Evolutionary conservation across 164 flowering plant genomes (phyloP).

Genomic region (Platanus orientalis): DNA sequence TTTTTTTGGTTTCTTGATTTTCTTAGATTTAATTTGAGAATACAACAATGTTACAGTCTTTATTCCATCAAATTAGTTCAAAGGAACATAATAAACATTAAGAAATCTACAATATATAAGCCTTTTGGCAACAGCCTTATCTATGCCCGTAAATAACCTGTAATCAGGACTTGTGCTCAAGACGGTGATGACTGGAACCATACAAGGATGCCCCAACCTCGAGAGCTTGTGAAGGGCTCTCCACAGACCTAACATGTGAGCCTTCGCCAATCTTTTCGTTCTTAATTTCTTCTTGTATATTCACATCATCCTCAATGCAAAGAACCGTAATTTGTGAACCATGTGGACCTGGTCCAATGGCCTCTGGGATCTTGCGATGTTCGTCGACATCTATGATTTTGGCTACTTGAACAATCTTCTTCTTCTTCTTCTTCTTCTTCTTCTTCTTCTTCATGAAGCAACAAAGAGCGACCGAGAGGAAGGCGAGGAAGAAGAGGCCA

Average conservation of each 20-base stretch:
- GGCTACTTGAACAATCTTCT: conserved; percentile 28
- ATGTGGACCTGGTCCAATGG: conserved; percentile 50
- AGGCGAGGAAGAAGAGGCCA: conserved; percentile 60
- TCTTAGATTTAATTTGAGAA: no score
- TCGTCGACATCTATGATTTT: conserved; percentile 47
- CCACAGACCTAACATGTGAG: conserved; percentile 15
- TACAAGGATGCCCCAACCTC: conserved; percentile 19
- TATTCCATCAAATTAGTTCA: no score
- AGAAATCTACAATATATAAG: no score
- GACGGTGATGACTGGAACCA: background rate
- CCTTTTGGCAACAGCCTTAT: no score
- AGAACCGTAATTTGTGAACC: conserved; percentile 40
- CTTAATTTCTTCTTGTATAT: conserved; percentile 41
- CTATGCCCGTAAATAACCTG: no score
- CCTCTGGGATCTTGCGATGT: conserved; percentile 53
- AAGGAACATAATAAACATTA: no score
- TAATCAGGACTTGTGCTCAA: background rate
- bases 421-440: conserved; percentile 21
- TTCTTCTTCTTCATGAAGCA: conserved; percentile 57
- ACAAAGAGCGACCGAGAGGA: conserved; percentile 49
- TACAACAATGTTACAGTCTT: no score
- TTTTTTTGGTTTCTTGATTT: no score
- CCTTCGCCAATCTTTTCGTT: conserved; percentile 21
- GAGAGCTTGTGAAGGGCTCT: conserved; percentile 6
- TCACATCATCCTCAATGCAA: conserved; percentile 42